Evolutionary conservation across 2,329 filamentous ascomycete species (phyloP), one percentile per base, ranked within the genome.

Genomic region (Cercospora zeae-maydis): DNA sequence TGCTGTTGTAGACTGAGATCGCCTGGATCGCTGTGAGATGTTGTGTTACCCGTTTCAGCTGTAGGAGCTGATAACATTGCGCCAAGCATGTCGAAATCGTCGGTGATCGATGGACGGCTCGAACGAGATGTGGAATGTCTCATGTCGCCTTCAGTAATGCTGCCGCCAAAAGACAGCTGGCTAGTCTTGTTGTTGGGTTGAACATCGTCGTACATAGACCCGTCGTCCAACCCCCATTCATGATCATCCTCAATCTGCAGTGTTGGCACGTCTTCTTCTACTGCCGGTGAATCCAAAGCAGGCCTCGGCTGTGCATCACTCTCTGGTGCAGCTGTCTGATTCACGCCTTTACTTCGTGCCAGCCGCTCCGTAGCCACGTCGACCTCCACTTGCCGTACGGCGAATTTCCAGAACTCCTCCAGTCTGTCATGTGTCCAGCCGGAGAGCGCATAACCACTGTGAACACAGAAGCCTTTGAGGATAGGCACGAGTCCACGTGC

Each of bases 401-500:
- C 86, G 0, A 88, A 84, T 8, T 80, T 75, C 82, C 90, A 89
- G 10, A 92, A 85, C 45, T 80, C 82, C 47, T 88, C 82, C 2
- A 98, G 83, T n/a, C 86, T 83, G 67, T 83, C 77, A 31, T 81
- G 79, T 30, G 86, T 91, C 93, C 95, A 99, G 11, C 85, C 82
- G 0, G 87, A 87, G 66, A 87, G 80, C 24, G 80, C 78, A 16
- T 82, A 76, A 27, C 86, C 87, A 10, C 93, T 93, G 72, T 96
- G 88, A 2, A 79, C 75, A 33, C 83, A 82, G 73, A 98, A 99
- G 0, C 90, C 92, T 70, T 91, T 88, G 77, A 98, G 90, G 3
- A 98, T 80, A 7, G 89, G 83, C 37, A 95, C 80, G 71, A 93
- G 97, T 24, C 96, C 84, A 62, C 88, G 84, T 5, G 89, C 89